Percentiles rank a stretch among this genome's conserved stretches.
These are phyloP conservation scores for Penicillium pulvis DNA, from an alignment of 495 filamentous ascomycete species.

Conservation along the genomic window DNA sequence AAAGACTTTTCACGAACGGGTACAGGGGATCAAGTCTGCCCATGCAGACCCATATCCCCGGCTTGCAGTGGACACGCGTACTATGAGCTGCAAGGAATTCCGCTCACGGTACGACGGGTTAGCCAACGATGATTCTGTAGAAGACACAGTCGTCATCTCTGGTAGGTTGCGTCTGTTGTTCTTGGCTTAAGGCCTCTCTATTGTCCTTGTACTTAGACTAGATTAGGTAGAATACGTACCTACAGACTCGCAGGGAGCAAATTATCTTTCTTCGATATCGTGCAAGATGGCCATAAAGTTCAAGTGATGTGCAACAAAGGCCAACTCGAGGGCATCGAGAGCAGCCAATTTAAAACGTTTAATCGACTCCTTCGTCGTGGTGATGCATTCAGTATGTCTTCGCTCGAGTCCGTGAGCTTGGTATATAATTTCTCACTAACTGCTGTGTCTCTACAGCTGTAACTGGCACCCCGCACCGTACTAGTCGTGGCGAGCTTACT, in stretches of 20 bases:
- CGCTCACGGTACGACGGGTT: slow-evolving; percentile 39
- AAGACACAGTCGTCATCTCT: slow-evolving; percentile 44
- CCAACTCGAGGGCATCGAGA: slow-evolving; percentile 49
- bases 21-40: slow-evolving; percentile 50
- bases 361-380: slow-evolving; percentile 64
- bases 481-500: slow-evolving; percentile 74
- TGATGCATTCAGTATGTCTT: slow-evolving; percentile 72
- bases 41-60: slow-evolving; percentile 56
- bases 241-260: slow-evolving; percentile 63
- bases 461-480: slow-evolving; percentile 71
- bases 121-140: slow-evolving; percentile 48
- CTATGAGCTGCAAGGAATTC: slow-evolving; percentile 43
- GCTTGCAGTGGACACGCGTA: slow-evolving; percentile 29
- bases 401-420: slow-evolving; percentile 8
- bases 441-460: slow-evolving; percentile 48
- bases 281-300: slow-evolving; percentile 65
- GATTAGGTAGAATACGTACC: slow-evolving; percentile 65
- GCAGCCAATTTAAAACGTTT: slow-evolving; percentile 59
- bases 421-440: neutral
- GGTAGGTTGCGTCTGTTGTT: slow-evolving; percentile 43
- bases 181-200: slow-evolving; percentile 20
- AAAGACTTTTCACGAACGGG: slow-evolving; percentile 48
- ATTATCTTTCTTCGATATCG: slow-evolving; percentile 82
- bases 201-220: slow-evolving; percentile 49
- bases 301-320: slow-evolving; percentile 73